phyloP scores from a whole-genome alignment of 2,329 filamentous ascomycete genomes.

The Cladosporium colombiae region DNA sequence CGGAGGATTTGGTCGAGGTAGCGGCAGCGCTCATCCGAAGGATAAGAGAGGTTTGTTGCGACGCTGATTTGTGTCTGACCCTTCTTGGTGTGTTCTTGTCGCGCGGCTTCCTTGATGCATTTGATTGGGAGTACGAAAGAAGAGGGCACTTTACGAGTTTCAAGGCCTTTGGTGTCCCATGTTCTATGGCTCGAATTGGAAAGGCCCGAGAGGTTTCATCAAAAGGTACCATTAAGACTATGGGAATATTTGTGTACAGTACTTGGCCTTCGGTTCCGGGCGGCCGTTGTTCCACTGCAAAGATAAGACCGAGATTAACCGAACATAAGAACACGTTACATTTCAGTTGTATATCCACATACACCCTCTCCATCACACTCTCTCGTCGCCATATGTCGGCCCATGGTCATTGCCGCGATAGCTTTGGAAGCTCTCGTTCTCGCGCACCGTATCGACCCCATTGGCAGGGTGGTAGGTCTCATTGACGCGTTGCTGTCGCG shows the following conservation, averaged over 20 bases:
- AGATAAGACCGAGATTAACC: background rate
- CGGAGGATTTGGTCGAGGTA: background rate
- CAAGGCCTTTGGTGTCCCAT: background rate
- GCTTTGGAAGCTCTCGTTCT: constrained; percentile 7
- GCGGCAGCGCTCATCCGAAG: background rate
- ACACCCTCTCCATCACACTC: background rate
- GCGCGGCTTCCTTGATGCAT: background rate
- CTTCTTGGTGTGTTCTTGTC: background rate
- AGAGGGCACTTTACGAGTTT: background rate
- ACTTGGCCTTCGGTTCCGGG: background rate
- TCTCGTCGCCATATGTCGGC: constrained; percentile 5
- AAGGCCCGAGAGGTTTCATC: background rate
- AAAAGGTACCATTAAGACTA: background rate
- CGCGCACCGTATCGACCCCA: background rate
- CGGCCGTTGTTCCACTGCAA: background rate
- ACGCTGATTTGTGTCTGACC: background rate
- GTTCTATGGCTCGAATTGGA: background rate
- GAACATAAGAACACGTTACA: background rate
- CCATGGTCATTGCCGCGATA: constrained; percentile 4
- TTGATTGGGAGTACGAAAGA: background rate
- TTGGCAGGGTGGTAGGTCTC: background rate
- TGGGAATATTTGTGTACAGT: background rate
- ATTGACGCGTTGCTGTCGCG: background rate
- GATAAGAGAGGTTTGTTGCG: background rate
- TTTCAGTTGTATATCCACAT: background rate